phyloP scores from a whole-genome alignment of 2,329 filamentous ascomycete genomes.

The Cladosporium oxysporum region DNA sequence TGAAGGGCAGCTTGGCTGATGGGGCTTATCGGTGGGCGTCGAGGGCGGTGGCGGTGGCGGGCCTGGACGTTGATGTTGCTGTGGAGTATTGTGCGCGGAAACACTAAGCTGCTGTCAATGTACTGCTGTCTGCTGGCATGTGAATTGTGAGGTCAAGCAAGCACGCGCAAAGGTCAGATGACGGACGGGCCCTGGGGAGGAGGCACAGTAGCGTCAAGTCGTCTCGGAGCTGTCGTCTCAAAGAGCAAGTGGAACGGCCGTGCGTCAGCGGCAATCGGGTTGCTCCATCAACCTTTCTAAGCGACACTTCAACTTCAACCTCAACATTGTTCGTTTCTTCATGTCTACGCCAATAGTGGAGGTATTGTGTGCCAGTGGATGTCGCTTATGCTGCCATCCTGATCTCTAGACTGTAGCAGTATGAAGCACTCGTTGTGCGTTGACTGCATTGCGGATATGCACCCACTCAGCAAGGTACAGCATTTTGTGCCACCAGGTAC shows the following conservation, averaged over 20 bases:
- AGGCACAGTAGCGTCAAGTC: constrained; percentile 7
- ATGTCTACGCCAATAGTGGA: not conserved
- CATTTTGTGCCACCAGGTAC: not conserved
- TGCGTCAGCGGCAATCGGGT: not conserved
- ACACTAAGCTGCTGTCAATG: constrained; percentile 12
- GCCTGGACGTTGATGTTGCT: not conserved
- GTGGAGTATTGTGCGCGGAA: not conserved
- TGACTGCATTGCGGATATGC: not conserved
- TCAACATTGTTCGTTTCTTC: constrained; percentile 3
- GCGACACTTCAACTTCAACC: not conserved
- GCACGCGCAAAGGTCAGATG: constrained; percentile 19
- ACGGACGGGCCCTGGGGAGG: constrained; percentile 13
- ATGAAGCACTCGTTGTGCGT: not conserved
- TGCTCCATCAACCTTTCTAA: constrained; percentile 3
- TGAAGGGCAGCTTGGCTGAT: constrained; percentile 8
- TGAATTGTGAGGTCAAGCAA: constrained; percentile 8
- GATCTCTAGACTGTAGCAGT: not conserved
- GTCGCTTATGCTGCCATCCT: not conserved
- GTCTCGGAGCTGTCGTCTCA: constrained; percentile 8
- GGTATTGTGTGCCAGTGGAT: not conserved
- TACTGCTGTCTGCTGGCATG: constrained; percentile 14
- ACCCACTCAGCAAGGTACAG: not conserved
- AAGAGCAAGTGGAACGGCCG: not conserved
- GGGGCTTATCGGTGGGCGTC: not conserved
- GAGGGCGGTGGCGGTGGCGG: not conserved